phyloP scores from a whole-genome alignment of 1,139 yeast species.

The Kodamaea arcana region DNA sequence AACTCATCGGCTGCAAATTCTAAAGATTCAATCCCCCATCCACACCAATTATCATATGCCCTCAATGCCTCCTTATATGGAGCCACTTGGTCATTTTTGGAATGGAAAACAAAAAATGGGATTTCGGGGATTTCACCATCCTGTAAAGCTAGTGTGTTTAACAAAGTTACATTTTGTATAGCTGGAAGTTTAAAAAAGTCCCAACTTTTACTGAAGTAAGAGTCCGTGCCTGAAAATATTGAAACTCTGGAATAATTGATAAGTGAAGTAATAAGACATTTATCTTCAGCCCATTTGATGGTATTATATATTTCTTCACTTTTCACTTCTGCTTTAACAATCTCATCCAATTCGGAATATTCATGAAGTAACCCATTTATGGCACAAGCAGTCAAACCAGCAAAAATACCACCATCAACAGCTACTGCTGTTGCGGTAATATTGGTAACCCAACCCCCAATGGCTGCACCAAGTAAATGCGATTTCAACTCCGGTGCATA shows the following conservation, averaged over 20 bases:
- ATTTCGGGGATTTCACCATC: constrained; percentile 23
- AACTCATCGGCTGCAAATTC: constrained; percentile 6
- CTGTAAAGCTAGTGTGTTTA: constrained; percentile 20
- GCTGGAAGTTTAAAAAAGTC: constrained; percentile 12
- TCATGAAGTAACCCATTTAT: constrained; percentile 25
- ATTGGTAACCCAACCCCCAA: constrained; percentile 30
- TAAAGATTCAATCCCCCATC: constrained; percentile 15
- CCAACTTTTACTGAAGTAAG: constrained; percentile 16
- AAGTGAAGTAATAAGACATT: constrained; percentile 10
- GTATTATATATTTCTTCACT: constrained; percentile 1
- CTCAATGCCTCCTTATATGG: constrained; percentile 22
- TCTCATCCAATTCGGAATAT: constrained; percentile 18
- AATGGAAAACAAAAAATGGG: constrained; percentile 35
- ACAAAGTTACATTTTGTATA: constrained; percentile 13
- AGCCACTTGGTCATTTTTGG: constrained; percentile 25
- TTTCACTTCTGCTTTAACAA: not conserved
- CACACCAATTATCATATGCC: constrained; percentile 30
- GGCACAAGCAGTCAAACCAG: constrained; percentile 24
- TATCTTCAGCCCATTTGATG: constrained; percentile 2
- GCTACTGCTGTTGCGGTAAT: constrained; percentile 15
- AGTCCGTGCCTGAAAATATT: constrained; percentile 16
- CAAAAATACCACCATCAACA: constrained; percentile 20
- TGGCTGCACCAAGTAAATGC: constrained; percentile 25
- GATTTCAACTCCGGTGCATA: constrained; percentile 30
- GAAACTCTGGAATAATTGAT: constrained; percentile 9